Evolutionary conservation across 345 rosid species (phyloP).

Genomic region (Citrus maxima): DNA sequence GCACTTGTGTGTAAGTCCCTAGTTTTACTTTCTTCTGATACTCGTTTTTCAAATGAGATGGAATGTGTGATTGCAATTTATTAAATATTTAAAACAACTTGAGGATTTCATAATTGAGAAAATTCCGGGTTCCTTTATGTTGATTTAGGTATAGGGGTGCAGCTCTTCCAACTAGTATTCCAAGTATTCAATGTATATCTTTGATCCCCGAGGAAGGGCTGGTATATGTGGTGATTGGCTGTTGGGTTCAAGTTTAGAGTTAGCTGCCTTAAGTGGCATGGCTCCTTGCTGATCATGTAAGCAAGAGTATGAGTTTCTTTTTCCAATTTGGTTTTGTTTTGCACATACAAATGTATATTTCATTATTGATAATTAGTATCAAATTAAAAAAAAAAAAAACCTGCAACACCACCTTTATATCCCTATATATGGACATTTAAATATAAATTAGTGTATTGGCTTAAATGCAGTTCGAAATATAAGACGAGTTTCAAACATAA

Average conservation of each 20-base stretch:
- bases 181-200: conserved; percentile 60
- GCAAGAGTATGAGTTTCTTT: background rate
- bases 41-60: background rate
- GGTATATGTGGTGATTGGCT: conserved; percentile 34
- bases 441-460: background rate
- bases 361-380: background rate
- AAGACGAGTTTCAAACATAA: background rate
- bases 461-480: background rate
- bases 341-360: background rate
- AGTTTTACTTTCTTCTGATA: background rate
- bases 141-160: no score
- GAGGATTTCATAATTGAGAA: background rate
- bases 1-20: background rate
- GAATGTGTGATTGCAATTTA: background rate
- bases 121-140: background rate
- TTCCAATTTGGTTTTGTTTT: background rate
- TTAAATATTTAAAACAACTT: background rate
- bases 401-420: background rate
- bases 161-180: conserved; percentile 53
- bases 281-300: conserved; percentile 73
- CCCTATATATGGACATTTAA: background rate
- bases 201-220: conserved; percentile 83
- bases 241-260: conserved; percentile 76
- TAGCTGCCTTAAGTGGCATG: conserved; percentile 81
- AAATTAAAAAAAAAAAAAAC: no score